Conservation (phyloP, 2,329 filamentous ascomycete species). For the Talaromyces sp. region DNA sequence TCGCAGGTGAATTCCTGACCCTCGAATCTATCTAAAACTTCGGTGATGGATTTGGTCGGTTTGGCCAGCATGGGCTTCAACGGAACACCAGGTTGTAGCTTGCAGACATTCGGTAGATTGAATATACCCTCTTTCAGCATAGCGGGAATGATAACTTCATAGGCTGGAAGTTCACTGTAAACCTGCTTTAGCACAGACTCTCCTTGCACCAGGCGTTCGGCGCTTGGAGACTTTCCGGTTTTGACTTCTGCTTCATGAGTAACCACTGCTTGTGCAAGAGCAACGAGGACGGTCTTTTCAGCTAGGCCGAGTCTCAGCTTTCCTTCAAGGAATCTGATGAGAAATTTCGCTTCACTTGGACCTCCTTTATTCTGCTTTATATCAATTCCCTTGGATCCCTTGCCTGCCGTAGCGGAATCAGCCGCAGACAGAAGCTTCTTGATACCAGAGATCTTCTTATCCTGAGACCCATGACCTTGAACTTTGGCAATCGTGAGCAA, state of each 20-base stretch:
- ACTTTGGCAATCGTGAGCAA: slow-evolving; percentile 85
- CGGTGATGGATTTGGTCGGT: slow-evolving; percentile 95
- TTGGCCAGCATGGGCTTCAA: slow-evolving; percentile 99
- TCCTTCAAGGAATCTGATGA: slow-evolving; percentile 89
- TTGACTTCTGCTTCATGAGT: slow-evolving; percentile 74
- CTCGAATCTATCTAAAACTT: slow-evolving; percentile 95
- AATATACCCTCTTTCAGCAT: slow-evolving; percentile 84
- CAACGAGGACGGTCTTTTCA: slow-evolving; percentile 86
- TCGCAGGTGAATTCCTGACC: slow-evolving; percentile 95
- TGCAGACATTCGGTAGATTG: slow-evolving; percentile 79
- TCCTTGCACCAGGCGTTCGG: slow-evolving; percentile 75
- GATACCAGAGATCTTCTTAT: slow-evolving; percentile 87
- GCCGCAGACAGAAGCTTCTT: slow-evolving; percentile 94
- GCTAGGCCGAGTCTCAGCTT: slow-evolving; percentile 89
- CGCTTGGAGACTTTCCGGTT: slow-evolving; percentile 62
- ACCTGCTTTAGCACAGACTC: slow-evolving; percentile 86
- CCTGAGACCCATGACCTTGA: slow-evolving; percentile 82
- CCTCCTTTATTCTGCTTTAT: slow-evolving; percentile 91
- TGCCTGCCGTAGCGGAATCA: slow-evolving; percentile 69
- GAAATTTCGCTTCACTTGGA: slow-evolving; percentile 89
- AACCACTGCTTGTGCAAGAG: slow-evolving; percentile 83
- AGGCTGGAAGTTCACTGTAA: slow-evolving; percentile 90
- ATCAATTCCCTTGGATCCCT: slow-evolving; percentile 66
- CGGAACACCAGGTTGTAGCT: slow-evolving; percentile 87
- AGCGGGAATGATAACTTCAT: slow-evolving; percentile 89